A percentile compares a stretch with the other conserved stretches of the same genome.
Evolutionary conservation across 1,139 yeast species (phyloP).

Genomic region (Magnusiomyces starmeri): DNA sequence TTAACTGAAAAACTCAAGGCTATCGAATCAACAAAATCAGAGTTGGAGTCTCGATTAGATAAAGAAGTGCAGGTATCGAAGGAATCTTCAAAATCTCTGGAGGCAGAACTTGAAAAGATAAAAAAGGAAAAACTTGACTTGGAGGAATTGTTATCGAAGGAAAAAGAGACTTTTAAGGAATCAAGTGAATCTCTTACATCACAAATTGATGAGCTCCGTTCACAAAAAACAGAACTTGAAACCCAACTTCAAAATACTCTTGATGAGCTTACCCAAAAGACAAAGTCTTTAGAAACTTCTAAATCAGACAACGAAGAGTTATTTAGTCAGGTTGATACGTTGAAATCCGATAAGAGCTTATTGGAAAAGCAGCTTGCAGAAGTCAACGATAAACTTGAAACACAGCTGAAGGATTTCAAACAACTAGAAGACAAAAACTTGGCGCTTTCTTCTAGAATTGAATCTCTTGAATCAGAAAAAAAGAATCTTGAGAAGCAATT

Average conservation of each 20-base stretch:
- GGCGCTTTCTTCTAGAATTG: background rate
- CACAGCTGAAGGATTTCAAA: background rate
- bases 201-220: background rate
- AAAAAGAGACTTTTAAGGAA: background rate
- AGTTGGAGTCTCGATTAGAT: background rate
- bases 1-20: background rate
- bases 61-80: background rate
- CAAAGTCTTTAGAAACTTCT: background rate
- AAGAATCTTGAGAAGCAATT: slow-evolving; percentile 12
- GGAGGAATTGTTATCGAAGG: slow-evolving; percentile 1
- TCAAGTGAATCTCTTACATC: background rate
- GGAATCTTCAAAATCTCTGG: background rate
- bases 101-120: background rate
- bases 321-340: slow-evolving; percentile 7
- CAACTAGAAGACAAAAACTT: background rate
- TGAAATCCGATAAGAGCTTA: slow-evolving; percentile 2
- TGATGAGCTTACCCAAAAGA: background rate
- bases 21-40: background rate
- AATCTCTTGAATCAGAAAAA: slow-evolving; percentile 7
- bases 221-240: slow-evolving; percentile 9
- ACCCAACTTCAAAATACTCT: slow-evolving; percentile 4
- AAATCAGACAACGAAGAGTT: slow-evolving; percentile 3
- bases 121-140: background rate
- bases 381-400: background rate
- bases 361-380: slow-evolving; percentile 6